Percentiles rank a stretch among this genome's conserved stretches.
These are phyloP conservation scores for Myxozyma sirexii DNA, from an alignment of 805 yeast species.

Conservation along the genomic window DNA sequence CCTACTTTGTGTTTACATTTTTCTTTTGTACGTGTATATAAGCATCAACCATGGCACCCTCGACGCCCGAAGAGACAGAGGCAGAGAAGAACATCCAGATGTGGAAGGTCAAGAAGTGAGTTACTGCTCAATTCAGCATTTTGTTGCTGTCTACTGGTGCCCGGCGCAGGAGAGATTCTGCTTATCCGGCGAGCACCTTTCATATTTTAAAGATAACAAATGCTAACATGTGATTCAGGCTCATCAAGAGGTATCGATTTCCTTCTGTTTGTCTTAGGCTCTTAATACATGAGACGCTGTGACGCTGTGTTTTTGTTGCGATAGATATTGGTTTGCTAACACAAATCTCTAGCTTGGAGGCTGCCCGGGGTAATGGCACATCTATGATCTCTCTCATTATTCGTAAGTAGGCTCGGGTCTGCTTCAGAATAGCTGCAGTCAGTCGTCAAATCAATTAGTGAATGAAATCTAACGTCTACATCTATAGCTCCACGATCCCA, in stretches of 20 bases:
- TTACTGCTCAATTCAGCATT: background rate
- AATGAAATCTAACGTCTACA: background rate
- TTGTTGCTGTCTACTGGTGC: background rate
- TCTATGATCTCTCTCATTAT: constrained; percentile 96
- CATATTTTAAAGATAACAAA: background rate
- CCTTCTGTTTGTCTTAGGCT: background rate
- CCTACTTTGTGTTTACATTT: background rate
- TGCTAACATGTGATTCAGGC: constrained; percentile 20
- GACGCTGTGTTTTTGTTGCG: background rate
- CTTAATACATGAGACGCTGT: background rate
- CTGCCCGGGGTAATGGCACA: constrained; percentile 98
- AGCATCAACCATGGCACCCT: constrained; percentile 43
- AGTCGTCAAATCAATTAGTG: constrained; percentile 40
- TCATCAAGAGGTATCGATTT: constrained; percentile 39
- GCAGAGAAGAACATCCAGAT: constrained; percentile 97
- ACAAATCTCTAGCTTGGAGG: constrained; percentile 60
- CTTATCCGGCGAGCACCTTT: too few relatives aligned
- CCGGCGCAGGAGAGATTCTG: background rate
- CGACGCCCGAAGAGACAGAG: constrained; percentile 54
- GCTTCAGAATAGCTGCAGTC: background rate
- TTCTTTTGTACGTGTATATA: background rate
- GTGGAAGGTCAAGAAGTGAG: constrained; percentile 92
- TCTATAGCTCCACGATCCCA: constrained; percentile 79
- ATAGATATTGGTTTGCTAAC: background rate
- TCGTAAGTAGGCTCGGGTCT: constrained; percentile 24